Evolutionary conservation across 2,329 filamentous ascomycete species (phyloP).

Genomic region (Plenodomus lindquistii): DNA sequence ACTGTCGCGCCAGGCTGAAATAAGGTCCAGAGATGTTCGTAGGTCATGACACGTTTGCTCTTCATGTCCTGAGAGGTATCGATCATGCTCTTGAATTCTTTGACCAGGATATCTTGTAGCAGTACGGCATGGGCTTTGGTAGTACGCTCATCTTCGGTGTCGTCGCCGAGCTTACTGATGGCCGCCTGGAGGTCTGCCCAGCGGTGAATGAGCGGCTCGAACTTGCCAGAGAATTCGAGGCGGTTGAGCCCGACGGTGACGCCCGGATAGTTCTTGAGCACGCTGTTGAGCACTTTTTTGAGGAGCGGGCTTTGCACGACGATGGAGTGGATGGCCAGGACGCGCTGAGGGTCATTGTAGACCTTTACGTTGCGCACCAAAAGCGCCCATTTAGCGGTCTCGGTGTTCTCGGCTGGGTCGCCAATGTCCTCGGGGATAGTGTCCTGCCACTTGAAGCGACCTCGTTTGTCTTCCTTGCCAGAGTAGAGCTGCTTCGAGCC

Average conservation of each 20-base stretch:
- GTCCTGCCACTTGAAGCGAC: slow-evolving; percentile 41
- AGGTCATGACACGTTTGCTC: slow-evolving; percentile 47
- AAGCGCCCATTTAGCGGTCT: slow-evolving; percentile 63
- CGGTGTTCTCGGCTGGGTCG: slow-evolving; percentile 59
- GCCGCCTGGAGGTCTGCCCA: slow-evolving; percentile 54
- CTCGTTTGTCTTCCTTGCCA: slow-evolving; percentile 48
- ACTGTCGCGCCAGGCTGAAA: slow-evolving; percentile 44
- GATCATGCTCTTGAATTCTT: slow-evolving; percentile 49
- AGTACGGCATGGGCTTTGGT: slow-evolving; percentile 47
- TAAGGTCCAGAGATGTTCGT: slow-evolving; percentile 50
- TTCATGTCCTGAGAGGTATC: slow-evolving; percentile 47
- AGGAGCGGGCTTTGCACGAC: slow-evolving; percentile 67
- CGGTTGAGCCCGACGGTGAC: slow-evolving; percentile 65
- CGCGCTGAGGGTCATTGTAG: slow-evolving; percentile 59
- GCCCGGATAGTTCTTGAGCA: slow-evolving; percentile 64
- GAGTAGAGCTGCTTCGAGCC: slow-evolving; percentile 55
- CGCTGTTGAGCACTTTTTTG: slow-evolving; percentile 59
- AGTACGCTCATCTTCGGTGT: slow-evolving; percentile 31
- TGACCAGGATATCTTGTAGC: slow-evolving; percentile 43
- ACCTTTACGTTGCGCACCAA: slow-evolving; percentile 48
- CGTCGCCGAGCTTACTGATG: slow-evolving; percentile 29
- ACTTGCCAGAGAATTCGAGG: slow-evolving; percentile 64
- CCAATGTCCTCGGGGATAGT: slow-evolving; percentile 39
- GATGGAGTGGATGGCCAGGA: slow-evolving; percentile 65
- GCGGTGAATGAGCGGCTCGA: slow-evolving; percentile 68